Base-by-base conservation (phyloP, 768 basidiomycete species). In the Hydnomerulius pinastri region DNA sequence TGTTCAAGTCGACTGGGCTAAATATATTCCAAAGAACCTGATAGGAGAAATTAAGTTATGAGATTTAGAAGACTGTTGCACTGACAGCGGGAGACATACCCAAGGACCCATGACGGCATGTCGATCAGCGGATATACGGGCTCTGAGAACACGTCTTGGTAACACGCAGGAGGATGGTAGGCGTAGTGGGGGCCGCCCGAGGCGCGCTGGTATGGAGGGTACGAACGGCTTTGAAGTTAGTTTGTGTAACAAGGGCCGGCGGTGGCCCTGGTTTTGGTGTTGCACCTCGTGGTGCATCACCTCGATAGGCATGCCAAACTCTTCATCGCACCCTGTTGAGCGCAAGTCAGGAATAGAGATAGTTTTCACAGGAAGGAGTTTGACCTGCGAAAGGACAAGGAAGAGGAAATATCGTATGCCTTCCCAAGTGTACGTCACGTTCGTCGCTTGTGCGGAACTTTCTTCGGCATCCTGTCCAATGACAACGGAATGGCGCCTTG, bases 391-490 rank as follows among this genome's bases (percentile, higher is more conserved):
- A 54, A 17, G 63, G 56, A 55, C 67, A 69, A 15, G 67, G 63
- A 20, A 69, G 18, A 46, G 67, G 69, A 39, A 50, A 58, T 38
- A 46, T 51, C 23, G 61, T 41, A 68, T 90, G 88, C 30, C 58
- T 75, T 55, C 75, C 71, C 6, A 86, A 60, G 64, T 90, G 87
- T 46, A 65, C 54, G 33, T 67, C 65, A 50, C 80, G 64, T 41
- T 70, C 58, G 36, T 69, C 65, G 36, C 63, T 62, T 41, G 60
- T 59, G n/a, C 46, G 44, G 62, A 78, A 77, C 48, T 62, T 69
- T 25, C 70, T 70, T n/a, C 72, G 71, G 62, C 86, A 89, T 24
- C 69, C 68, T 15, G 74, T 70, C 87, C 87, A 88, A 39, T 62
- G 69, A 64, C 85, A 86, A 29, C 63, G 56, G 54, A 71, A 80